phyloP scores from a whole-genome alignment of 768 basidiomycete species.

The Ramaria sp. region DNA sequence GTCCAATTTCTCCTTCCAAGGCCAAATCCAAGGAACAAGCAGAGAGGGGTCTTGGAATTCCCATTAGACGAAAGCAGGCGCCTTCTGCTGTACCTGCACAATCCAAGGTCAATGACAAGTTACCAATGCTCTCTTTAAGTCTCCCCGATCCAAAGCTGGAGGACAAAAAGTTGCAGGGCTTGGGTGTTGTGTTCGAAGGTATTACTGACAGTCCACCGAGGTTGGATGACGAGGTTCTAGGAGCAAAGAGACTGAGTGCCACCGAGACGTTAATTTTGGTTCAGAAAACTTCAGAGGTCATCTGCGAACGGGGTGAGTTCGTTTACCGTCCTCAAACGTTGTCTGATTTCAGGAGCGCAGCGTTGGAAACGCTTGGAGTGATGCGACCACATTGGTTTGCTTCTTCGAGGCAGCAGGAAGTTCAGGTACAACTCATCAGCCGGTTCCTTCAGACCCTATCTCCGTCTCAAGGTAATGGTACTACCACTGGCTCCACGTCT shows the following conservation, averaged over 20 bases:
- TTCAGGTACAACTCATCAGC: slow-evolving; percentile 62
- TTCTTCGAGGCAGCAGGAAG: slow-evolving; percentile 35
- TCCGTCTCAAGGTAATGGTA: slow-evolving; percentile 41
- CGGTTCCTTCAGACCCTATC: slow-evolving; percentile 42
- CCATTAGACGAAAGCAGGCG: background rate
- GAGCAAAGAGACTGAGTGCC: slow-evolving; percentile 47
- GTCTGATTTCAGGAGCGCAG: slow-evolving; percentile 25
- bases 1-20: background rate
- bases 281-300: slow-evolving; percentile 56
- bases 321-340: background rate
- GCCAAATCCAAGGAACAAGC: background rate
- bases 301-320: slow-evolving; percentile 49
- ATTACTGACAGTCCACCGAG: slow-evolving; percentile 38
- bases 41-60: background rate
- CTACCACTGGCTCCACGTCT: slow-evolving; percentile 35
- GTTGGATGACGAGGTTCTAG: slow-evolving; percentile 45
- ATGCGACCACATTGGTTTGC: slow-evolving; percentile 84
- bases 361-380: slow-evolving; percentile 71
- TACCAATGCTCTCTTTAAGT: slow-evolving; percentile 54
- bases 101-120: slow-evolving; percentile 18
- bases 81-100: slow-evolving; percentile 1
- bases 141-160: slow-evolving; percentile 45
- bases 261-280: slow-evolving; percentile 54
- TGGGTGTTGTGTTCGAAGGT: slow-evolving; percentile 51
- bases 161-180: slow-evolving; percentile 28